Evolutionary conservation across 805 yeast species (phyloP).

Genomic region (Priceomyces melissophilus): DNA sequence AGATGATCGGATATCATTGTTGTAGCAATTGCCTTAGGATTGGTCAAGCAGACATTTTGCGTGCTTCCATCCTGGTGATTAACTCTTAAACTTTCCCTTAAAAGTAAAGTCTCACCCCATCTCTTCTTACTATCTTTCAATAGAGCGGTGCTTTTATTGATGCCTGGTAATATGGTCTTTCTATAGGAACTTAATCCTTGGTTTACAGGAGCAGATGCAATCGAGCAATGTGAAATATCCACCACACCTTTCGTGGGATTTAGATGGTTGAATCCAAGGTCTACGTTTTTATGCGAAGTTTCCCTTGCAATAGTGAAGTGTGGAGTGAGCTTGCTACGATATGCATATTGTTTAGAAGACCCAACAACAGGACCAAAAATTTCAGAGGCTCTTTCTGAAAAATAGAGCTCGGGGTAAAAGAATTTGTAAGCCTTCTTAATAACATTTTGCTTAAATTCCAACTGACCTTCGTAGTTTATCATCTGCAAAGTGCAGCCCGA

Average conservation of each 20-base stretch:
- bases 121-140: background rate
- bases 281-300: conserved; percentile 4
- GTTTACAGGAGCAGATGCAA: conserved; percentile 33
- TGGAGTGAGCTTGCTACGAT: conserved; percentile 42
- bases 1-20: conserved; percentile 32
- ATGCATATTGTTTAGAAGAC: conserved; percentile 37
- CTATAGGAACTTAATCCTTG: conserved; percentile 16
- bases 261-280: conserved; percentile 31
- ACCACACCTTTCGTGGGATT: conserved; percentile 19
- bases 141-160: conserved; percentile 1
- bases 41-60: conserved; percentile 21
- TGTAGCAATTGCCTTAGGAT: conserved; percentile 26
- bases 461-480: conserved; percentile 37
- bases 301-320: conserved; percentile 23
- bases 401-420: conserved; percentile 27
- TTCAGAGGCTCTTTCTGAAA: conserved; percentile 3
- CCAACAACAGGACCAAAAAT: conserved; percentile 25
- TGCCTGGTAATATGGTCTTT: conserved; percentile 6
- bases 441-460: conserved; percentile 25
- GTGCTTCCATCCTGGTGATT: conserved; percentile 29
- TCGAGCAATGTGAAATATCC: conserved; percentile 35
- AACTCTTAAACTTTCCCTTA: conserved; percentile 32
- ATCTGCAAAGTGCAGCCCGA: conserved; percentile 44
- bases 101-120: conserved; percentile 12
- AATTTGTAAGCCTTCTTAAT: conserved; percentile 33